These are phyloP conservation scores for Ustilago hordei DNA, from an alignment of 1,284 basidiomycete genomes.

Conservation along the genomic window DNA sequence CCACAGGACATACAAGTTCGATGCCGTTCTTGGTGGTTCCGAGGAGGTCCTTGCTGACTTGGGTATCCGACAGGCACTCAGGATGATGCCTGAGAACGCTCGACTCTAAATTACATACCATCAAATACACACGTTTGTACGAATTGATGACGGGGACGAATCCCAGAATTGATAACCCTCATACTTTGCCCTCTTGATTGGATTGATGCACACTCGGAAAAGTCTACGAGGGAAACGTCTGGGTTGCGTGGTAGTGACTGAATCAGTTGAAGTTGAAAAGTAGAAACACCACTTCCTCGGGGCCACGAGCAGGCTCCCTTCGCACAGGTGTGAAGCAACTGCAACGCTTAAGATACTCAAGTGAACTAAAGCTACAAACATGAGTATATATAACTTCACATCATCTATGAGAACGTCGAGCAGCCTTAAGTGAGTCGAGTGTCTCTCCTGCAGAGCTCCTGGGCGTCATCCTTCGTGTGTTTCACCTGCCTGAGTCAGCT, in stretches of 20 bases:
- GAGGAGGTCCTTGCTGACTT: conserved; percentile 73
- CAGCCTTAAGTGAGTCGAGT: too few species aligned
- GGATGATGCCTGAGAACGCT: conserved; percentile 65
- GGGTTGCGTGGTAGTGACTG: not conserved
- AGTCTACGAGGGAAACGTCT: not conserved
- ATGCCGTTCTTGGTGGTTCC: conserved; percentile 70
- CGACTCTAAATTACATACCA: conserved; percentile 34
- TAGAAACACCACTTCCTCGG: too few species aligned
- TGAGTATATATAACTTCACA: too few species aligned
- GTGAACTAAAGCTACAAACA: too few species aligned
- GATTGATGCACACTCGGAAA: too few species aligned
- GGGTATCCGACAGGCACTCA: conserved; percentile 72
- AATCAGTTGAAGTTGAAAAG: not conserved
- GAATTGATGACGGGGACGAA: conserved; percentile 3
- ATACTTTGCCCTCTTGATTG: not conserved
- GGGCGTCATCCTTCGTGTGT: too few species aligned
- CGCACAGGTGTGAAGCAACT: too few species aligned
- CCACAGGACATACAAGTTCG: conserved; percentile 80
- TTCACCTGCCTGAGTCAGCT: too few species aligned
- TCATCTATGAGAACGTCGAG: too few species aligned
- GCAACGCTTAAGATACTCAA: too few species aligned
- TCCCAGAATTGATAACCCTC: not conserved
- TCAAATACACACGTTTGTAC: not conserved
- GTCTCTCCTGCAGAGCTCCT: too few species aligned
- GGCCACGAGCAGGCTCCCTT: too few species aligned